Evolutionary conservation across 441 rosid genomes (phyloP).

Genomic region (Adansonia gregorii): DNA sequence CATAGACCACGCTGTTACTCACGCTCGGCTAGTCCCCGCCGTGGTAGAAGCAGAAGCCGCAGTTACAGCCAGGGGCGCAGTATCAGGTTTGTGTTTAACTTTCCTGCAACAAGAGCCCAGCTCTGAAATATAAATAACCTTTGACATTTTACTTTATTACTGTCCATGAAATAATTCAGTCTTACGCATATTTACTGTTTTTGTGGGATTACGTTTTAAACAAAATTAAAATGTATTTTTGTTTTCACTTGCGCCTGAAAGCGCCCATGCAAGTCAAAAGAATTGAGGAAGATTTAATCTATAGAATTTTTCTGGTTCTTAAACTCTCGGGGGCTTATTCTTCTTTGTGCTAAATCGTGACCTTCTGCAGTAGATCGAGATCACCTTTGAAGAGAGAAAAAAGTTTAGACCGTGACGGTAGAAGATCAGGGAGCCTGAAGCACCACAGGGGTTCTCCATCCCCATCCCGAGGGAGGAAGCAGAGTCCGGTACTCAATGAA

Average conservation of each 20-base stretch:
- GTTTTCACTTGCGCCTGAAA: neutral
- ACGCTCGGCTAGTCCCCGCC: constrained; percentile 65
- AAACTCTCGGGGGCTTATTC: neutral
- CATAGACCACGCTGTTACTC: constrained; percentile 61
- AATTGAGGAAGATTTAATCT: neutral
- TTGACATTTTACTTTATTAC: neutral
- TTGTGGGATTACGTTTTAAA: neutral
- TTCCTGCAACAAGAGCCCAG: neutral
- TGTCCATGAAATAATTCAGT: neutral
- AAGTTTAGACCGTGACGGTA: constrained; percentile 41
- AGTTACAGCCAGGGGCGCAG: constrained; percentile 67
- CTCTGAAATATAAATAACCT: neutral
- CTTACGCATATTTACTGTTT: too few relatives aligned
- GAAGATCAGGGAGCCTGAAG: constrained; percentile 60
- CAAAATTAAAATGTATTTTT: neutral
- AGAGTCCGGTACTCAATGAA: constrained; percentile 46
- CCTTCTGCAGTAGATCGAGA: constrained; percentile 53
- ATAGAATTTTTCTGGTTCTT: neutral
- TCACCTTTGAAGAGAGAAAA: constrained; percentile 60
- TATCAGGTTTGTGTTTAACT: constrained; percentile 43
- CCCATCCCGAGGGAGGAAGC: constrained; percentile 50
- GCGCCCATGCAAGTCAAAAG: neutral
- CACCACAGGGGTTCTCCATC: constrained; percentile 47
- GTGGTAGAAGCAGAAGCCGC: constrained; percentile 70
- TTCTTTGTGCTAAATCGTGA: constrained; percentile 14